Conservation (phyloP, 129 eudicot species). For the Calendula officinalis region DNA sequence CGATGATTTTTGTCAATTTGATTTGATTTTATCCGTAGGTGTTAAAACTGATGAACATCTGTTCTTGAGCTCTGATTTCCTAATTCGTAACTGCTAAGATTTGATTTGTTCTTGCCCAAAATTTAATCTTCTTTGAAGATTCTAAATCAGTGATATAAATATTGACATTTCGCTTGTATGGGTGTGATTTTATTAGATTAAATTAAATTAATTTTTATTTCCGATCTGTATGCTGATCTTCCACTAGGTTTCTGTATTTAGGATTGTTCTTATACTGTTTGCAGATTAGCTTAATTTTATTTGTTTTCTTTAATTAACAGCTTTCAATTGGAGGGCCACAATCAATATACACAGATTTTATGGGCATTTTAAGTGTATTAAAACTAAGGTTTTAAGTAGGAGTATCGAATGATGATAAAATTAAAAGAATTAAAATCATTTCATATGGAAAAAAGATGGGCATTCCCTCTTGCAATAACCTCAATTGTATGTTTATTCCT, state of each 20-base stretch:
- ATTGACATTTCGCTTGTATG: not conserved
- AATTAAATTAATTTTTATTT: not conserved
- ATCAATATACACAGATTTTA: constrained; percentile 4
- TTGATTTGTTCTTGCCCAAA: constrained; percentile 7
- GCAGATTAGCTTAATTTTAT: no score
- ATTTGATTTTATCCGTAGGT: not conserved
- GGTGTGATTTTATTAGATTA: constrained; percentile 10
- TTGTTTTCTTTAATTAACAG: no score
- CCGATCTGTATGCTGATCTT: constrained; percentile 2
- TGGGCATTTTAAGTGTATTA: no score
- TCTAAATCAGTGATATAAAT: not conserved
- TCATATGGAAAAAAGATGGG: constrained; percentile 65
- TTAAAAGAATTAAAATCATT: constrained; percentile 36
- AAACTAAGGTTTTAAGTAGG: no score
- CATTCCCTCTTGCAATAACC: constrained; percentile 57
- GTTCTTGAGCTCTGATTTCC: constrained; percentile 1
- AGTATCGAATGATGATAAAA: constrained; percentile 31
- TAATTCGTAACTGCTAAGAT: not conserved
- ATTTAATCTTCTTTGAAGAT: constrained; percentile 10
- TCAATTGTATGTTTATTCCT: constrained; percentile 55
- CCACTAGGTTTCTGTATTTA: no score
- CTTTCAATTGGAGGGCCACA: not conserved
- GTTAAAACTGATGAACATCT: constrained; percentile 5
- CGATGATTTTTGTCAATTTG: not conserved
- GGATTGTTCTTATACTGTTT: no score